Percentiles rank a stretch among this genome's conserved stretches.
Evolutionary conservation across 139 green algal species (phyloP).

Genomic region (Volvox reticuliferus): DNA sequence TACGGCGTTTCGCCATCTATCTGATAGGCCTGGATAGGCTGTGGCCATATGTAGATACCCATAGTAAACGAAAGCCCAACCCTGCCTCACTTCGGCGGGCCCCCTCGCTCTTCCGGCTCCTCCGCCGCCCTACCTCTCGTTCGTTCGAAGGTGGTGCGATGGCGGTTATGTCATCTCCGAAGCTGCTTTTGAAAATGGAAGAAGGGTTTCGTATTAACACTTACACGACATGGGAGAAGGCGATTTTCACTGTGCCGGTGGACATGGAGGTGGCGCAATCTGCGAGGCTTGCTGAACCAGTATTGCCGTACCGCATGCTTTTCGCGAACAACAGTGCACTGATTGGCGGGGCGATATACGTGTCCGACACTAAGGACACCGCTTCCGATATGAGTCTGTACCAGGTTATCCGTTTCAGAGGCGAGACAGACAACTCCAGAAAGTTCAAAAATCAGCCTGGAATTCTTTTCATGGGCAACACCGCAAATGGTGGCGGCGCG

Average conservation of each 20-base stretch:
- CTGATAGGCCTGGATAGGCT: too few species aligned
- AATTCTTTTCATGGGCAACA: neutral
- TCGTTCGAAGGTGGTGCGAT: neutral
- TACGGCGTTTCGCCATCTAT: too few species aligned
- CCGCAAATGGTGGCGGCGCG: neutral
- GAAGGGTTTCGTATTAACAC: neutral
- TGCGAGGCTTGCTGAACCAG: neutral
- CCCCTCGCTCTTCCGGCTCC: too few species aligned
- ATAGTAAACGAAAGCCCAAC: too few species aligned
- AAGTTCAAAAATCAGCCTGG: neutral
- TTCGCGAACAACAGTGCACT: constrained; percentile 7
- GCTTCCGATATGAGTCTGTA: neutral
- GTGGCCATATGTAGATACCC: too few species aligned
- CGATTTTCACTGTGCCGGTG: neutral
- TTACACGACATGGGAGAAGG: neutral
- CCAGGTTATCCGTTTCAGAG: neutral
- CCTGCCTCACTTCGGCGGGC: too few species aligned
- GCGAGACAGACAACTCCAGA: neutral
- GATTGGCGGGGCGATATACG: constrained; percentile 4
- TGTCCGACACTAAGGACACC: neutral
- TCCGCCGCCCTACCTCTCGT: too few species aligned
- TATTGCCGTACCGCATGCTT: neutral
- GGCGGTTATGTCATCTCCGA: neutral
- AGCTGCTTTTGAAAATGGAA: neutral
- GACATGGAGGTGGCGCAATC: neutral